Evolutionary conservation across 148 eudicot species (phyloP).

Genomic region (Rhododendron kiyosumense): DNA sequence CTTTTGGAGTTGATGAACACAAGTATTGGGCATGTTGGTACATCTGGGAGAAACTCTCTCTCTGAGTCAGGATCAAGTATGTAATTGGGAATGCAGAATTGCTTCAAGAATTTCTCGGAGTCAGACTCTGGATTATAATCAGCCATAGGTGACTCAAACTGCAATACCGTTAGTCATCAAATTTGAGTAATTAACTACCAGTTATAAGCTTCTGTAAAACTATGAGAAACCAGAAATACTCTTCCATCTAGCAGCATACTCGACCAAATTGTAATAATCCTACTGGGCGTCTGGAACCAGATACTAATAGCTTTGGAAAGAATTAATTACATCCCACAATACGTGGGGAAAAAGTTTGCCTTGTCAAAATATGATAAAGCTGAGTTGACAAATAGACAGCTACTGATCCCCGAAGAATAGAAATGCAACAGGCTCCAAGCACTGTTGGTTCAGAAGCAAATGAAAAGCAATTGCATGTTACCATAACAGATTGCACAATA

Average conservation of each 20-base stretch:
- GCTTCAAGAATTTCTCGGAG: conserved; percentile 24
- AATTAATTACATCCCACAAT: neutral
- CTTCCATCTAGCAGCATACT: neutral
- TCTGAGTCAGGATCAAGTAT: conserved; percentile 42
- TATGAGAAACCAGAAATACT: neutral
- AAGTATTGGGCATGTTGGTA: conserved; percentile 65
- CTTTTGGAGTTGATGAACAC: conserved; percentile 90
- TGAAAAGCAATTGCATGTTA: neutral
- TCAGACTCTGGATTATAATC: conserved; percentile 23
- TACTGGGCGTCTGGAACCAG: neutral
- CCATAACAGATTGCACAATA: neutral
- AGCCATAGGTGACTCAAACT: conserved; percentile 34
- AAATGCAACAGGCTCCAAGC: neutral
- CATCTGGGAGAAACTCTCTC: conserved; percentile 23
- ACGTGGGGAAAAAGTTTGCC: neutral
- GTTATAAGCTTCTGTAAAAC: neutral
- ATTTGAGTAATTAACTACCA: neutral
- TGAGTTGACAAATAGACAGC: neutral
- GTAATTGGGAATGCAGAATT: conserved; percentile 66
- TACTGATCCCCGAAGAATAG: neutral
- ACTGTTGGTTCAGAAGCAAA: neutral
- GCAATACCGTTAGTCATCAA: conserved; percentile 14
- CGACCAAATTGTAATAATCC: neutral
- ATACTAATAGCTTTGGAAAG: neutral
- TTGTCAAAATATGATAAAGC: neutral